Percentiles rank a stretch among this genome's conserved stretches.
These are phyloP conservation scores for Elaeagnus macrophylla DNA, from an alignment of 306 rosid genomes.

Conservation along the genomic window DNA sequence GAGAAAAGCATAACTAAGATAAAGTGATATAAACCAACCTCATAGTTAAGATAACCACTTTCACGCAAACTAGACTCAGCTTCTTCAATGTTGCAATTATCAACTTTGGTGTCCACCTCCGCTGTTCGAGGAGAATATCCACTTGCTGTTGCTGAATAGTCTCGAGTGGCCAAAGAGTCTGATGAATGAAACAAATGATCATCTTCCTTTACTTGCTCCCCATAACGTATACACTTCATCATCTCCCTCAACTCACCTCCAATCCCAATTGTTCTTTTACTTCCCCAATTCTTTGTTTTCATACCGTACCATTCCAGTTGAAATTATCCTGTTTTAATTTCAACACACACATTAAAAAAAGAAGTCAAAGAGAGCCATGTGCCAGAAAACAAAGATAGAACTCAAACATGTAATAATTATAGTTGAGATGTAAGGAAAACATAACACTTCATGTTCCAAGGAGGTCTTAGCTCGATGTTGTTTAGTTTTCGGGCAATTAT, in stretches of 20 bases:
- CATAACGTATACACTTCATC: conserved; percentile 69
- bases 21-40: conserved; percentile 40
- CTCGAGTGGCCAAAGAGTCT: conserved; percentile 83
- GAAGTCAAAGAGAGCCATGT: conserved; percentile 3
- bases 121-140: conserved; percentile 71
- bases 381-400: background rate
- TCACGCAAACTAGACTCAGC: conserved; percentile 87
- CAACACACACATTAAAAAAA: conserved; percentile 11
- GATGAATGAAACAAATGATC: conserved; percentile 51
- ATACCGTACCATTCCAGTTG: conserved; percentile 34
- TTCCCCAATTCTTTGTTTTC: conserved; percentile 47
- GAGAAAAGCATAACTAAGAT: background rate
- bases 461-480: too few relatives aligned
- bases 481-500: too few relatives aligned
- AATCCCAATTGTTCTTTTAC: conserved; percentile 28
- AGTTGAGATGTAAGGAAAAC: too few relatives aligned
- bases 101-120: conserved; percentile 55
- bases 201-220: conserved; percentile 49
- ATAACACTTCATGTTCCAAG: too few relatives aligned
- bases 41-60: conserved; percentile 86
- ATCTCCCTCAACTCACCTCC: conserved; percentile 40
- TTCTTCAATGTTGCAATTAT: conserved; percentile 83
- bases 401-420: too few relatives aligned
- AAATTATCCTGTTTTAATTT: conserved; percentile 27
- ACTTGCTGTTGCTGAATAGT: conserved; percentile 65